Evolutionary conservation across 2,329 filamentous ascomycete species (phyloP), one percentile per base, ranked within the genome.

Genomic region (Leptographium radiaticola): DNA sequence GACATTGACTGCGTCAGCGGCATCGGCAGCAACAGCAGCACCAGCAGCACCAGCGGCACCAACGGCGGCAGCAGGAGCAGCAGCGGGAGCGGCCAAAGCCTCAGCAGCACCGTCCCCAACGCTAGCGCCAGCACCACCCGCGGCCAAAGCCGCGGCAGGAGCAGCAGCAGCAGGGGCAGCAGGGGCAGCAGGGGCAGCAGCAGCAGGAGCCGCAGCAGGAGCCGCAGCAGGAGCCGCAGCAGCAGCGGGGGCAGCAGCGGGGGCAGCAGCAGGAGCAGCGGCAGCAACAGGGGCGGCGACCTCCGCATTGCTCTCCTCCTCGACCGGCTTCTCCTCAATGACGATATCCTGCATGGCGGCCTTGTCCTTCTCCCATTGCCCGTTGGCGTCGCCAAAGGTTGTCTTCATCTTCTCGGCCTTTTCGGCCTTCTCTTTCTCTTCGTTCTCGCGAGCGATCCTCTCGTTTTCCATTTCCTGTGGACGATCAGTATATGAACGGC

Each of bases 401-500:
- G 88, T 82, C 62, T 91, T 86, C 57, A 93, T 81, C 70, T 88
- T 88, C 65, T 88, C 83, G 60, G 83, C 74, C 54, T 82, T 80
- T 57, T 89, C 84, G 30, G 80, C 78, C 64, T 84, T 83, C 57
- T 84, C 81, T 60, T 80, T 78, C 64, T 94, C 88, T 67, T 93
- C 89, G 34, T 81, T 78, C 67, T 96, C 91, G 49, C 83, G 85
- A 31, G 81, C 82, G 59, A 87, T 77, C 53, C 86, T 82, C 66
- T 97, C 90, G 59, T 83, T 76, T 65, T 97, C 91, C 91, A 97
- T 96, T 70, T 96, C 89, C 79, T 90, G 59, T 90, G 59, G 8
- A 6, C 4, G 20, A 34, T 52, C 16, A 53, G 43, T 10, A 31
- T 20, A 18, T 2, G n/a, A 18, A 5, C 8, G 16, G 4, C 3